phyloP scores from a whole-genome alignment of 208 protist genomes.

The Acanthamoeba healyi region DNA sequence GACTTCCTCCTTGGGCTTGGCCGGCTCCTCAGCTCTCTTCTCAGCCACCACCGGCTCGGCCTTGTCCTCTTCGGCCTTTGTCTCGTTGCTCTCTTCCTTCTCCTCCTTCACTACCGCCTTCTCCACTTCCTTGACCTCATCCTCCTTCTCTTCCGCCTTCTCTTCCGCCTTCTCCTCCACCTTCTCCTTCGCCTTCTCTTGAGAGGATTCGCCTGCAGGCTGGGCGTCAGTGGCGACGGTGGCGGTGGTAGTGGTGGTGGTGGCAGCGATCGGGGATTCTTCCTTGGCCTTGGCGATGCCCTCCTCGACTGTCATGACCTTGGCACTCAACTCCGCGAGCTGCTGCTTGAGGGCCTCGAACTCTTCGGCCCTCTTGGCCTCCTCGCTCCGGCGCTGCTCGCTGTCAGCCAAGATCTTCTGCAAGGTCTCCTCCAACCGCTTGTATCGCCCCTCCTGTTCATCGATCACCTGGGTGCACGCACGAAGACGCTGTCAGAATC shows the following conservation, averaged over 20 bases:
- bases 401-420: background rate
- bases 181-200: conserved; percentile 10
- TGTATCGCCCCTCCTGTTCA: conserved; percentile 11
- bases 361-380: background rate
- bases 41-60: background rate
- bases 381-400: background rate
- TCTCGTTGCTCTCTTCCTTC: no score
- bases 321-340: background rate
- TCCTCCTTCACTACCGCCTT: no score
- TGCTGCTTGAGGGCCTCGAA: conserved; percentile 7
- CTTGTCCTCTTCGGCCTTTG: conserved; percentile 4
- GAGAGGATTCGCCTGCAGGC: background rate
- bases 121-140: background rate
- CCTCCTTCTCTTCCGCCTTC: background rate
- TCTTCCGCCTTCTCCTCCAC: background rate
- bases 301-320: background rate
- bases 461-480: background rate
- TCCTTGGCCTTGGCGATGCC: background rate
- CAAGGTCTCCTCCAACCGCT: conserved; percentile 6
- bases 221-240: background rate
- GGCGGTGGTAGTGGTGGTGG: background rate
- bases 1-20: background rate
- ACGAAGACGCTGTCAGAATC: background rate
- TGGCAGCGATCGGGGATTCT: background rate
- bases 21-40: background rate